phyloP scores from a whole-genome alignment of 345 rosid species.

The Gossypium ekmanianum region DNA sequence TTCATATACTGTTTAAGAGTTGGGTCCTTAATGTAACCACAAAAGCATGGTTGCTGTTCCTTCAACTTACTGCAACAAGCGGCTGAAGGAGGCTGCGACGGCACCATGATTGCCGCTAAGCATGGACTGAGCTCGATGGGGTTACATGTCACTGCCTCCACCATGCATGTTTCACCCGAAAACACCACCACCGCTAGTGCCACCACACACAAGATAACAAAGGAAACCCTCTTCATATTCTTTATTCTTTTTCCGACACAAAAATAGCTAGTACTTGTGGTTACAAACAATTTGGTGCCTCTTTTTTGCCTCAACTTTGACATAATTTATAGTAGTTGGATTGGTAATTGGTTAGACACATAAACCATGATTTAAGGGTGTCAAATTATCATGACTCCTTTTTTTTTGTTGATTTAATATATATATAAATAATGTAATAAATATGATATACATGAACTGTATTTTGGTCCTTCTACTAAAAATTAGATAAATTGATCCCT shows the following conservation, averaged over 20 bases:
- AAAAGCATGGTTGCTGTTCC: conserved; percentile 62
- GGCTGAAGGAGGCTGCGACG: conserved; percentile 32
- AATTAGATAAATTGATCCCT: no score
- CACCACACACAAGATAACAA: neutral
- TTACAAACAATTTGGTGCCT: neutral
- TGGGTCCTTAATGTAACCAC: conserved; percentile 53
- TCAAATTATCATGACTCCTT: neutral
- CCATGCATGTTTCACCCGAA: conserved; percentile 10
- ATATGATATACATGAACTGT: no score
- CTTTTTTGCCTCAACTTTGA: neutral
- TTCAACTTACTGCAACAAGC: conserved; percentile 53
- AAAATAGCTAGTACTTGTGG: neutral
- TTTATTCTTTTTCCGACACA: neutral
- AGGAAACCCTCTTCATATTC: neutral
- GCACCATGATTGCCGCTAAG: conserved; percentile 30
- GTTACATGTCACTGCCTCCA: conserved; percentile 48
- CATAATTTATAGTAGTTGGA: conserved; percentile 1
- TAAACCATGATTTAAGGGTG: neutral
- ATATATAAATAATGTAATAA: no score
- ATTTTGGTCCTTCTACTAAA: no score
- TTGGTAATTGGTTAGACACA: neutral
- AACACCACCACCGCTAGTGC: conserved; percentile 11
- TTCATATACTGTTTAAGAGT: conserved; percentile 30
- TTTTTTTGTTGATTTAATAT: no score
- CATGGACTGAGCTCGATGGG: conserved; percentile 52